Base-by-base conservation (phyloP, 192 early-diverging fungal genomes). In the Backusella circina region DNA sequence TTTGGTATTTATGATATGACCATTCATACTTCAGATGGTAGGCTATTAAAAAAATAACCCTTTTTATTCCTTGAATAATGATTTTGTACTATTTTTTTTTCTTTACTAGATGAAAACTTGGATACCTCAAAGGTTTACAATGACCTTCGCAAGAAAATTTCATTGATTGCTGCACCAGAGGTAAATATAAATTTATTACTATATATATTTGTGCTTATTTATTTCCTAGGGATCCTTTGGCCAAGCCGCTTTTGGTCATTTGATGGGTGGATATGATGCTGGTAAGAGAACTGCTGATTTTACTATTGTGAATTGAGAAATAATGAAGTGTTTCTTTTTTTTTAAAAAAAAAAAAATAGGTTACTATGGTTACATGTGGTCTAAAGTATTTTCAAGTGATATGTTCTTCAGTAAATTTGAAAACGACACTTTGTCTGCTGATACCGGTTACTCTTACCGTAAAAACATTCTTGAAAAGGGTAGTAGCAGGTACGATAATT, bases 361-460 rank as follows among this genome's bases (percentile, higher is more conserved):
- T 2, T 93, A 94, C 75, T 94, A 93, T 72, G 93, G 93, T 1
- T 95, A 95, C 71, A 77, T 93, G 72, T 95, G 90, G 88, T 88
- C 90, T 8, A 86, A 93, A 84, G 92, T 94, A 65, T 94, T 90
- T 76, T 90, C 91, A 5, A 90, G 91, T 35, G 95, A 96, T 83
- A 92, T 96, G 88, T 96, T 87, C 78, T 92, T 84, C 37, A 86
- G 88, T 33, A 85, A 90, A 18, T 93, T 94, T 80, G 81, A 86
- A 65, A 85, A 84, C n/a, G 86, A 91, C 18, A 82, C 94, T 13
- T 54, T 87, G 44, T 89, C 89, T 75, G 72, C 81, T 7, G 78
- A 79, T 38, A 84, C 88, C 5, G 95, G 95, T 16, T 50, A 83
- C n/a, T 87, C 88, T 74, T 95, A 95, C 73, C 91, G 95, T 73